Conservation (phyloP, 345 rosid species). For the Arabis alpina region DNA sequence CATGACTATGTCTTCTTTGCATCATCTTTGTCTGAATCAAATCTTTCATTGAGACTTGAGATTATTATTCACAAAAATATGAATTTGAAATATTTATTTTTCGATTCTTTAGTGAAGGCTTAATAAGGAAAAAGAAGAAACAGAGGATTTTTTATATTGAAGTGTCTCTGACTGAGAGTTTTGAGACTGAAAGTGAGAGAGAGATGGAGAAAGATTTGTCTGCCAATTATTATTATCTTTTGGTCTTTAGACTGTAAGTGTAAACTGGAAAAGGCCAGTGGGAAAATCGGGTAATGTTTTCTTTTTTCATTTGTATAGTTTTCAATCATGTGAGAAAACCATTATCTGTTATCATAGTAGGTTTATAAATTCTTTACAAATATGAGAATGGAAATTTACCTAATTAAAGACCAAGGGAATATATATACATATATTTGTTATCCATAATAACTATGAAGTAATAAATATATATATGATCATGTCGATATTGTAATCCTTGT, state of each 20-base stretch:
- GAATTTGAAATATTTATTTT: constrained; percentile 13
- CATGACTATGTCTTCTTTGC: constrained; percentile 40
- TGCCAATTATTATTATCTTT: constrained; percentile 39
- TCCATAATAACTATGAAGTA: too few species aligned
- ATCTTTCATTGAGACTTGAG: constrained; percentile 27
- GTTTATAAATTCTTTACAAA: background rate
- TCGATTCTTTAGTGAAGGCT: constrained; percentile 21
- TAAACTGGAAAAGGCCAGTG: constrained; percentile 31
- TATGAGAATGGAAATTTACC: background rate
- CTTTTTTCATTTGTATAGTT: constrained; percentile 22
- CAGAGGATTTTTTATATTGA: constrained; percentile 28
- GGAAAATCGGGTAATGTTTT: constrained; percentile 23
- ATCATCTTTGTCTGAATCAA: constrained; percentile 29
- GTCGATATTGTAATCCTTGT: background rate
- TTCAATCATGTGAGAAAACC: constrained; percentile 21
- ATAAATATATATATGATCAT: background rate
- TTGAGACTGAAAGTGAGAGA: constrained; percentile 13
- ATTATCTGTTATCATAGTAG: background rate
- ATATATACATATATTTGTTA: background rate
- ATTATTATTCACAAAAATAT: background rate
- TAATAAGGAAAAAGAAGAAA: constrained; percentile 26
- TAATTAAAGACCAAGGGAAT: background rate
- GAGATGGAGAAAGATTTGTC: constrained; percentile 36
- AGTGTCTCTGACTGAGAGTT: constrained; percentile 32
- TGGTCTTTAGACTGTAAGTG: constrained; percentile 37